Conservation (phyloP, 2,329 filamentous ascomycete species). For the Diaporthe humulicola region DNA sequence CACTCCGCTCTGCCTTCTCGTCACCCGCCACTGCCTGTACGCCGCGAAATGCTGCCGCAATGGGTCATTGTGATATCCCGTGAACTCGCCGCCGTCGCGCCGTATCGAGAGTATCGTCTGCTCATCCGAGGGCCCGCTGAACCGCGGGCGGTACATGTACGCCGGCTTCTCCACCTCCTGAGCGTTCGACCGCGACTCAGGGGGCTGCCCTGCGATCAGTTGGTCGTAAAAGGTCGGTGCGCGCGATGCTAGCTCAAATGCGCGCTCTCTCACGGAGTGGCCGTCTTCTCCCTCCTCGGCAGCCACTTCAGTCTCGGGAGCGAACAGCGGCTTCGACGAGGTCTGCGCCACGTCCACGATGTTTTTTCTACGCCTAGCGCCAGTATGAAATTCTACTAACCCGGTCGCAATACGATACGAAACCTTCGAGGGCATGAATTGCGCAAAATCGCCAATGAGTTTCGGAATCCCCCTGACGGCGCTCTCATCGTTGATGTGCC, state of each 20-base stretch:
- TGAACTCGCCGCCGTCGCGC: slow-evolving; percentile 34
- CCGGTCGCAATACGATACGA: slow-evolving; percentile 55
- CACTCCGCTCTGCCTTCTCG: slow-evolving; percentile 18
- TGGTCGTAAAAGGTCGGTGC: background rate
- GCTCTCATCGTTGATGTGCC: slow-evolving; percentile 37
- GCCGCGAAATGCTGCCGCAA: slow-evolving; percentile 25
- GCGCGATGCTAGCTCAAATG: no score
- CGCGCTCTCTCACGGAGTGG: background rate
- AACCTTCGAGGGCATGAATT: slow-evolving; percentile 57
- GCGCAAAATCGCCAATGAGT: slow-evolving; percentile 61
- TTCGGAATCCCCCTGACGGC: slow-evolving; percentile 52
- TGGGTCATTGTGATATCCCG: slow-evolving; percentile 36
- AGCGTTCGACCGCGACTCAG: background rate
- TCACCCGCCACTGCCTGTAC: slow-evolving; percentile 12
- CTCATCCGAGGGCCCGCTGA: background rate
- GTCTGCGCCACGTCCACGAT: background rate
- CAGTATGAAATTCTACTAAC: slow-evolving; percentile 47
- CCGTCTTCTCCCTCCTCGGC: background rate
- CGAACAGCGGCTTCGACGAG: background rate
- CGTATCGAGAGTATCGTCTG: slow-evolving; percentile 15
- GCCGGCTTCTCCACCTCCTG: slow-evolving; percentile 40
- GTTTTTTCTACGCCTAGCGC: slow-evolving; percentile 31
- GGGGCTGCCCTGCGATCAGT: no score
- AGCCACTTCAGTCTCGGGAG: background rate
- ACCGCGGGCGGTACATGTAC: slow-evolving; percentile 32